Base-by-base conservation (phyloP, 2,329 filamentous ascomycete species). In the Ophiocordyceps camponoti-leonardi region DNA sequence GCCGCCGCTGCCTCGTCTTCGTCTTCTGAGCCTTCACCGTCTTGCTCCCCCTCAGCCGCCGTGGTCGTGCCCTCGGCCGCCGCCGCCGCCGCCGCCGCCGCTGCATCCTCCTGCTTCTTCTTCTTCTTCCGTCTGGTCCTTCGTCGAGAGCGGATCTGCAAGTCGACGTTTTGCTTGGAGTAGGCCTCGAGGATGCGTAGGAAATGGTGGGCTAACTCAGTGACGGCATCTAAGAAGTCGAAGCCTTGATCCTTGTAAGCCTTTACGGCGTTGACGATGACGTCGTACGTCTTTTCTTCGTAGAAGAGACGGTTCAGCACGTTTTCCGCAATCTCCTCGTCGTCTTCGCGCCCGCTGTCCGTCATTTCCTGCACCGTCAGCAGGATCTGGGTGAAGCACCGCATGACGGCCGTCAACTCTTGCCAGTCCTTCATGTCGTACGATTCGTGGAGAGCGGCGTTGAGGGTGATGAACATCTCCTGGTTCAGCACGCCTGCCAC, bases 261-360 rank as follows among this genome's bases (percentile, higher is more conserved):
- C 50, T 82, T 74, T 1, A 90, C 71, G 45, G 95, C 83, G 48
- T 79, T 76, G 28, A 90, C 75, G 44, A 98, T 76, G 22, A 84
- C 74, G 49, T 98, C 90, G 56, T 98, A 88, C 0, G 88, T 95
- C 0, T 85, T 77, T 57, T 96, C 87, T 62, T 98, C 92, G 64
- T 98, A 98, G 61, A 98, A 98, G n/a, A 98, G 86, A 49, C 90
- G 85, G 55, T 83, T 93, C 45, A 94, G 77, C 13, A 94, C 95
- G 54, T 98, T 98, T 59, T 98, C 90, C 0, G 92, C 90, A 59
- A 98, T 96, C 54, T 96, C 92, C 57, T 94, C 83, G 52, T 98
- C 86, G n/a, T 95, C 88, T 50, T 95, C 88, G 28, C 85, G 74
- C 1, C 76, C 73, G 1, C 86, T 92, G 42, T 83, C 78, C 1